Conservation (phyloP, 345 rosid species). For the Citrus hindsii region DNA sequence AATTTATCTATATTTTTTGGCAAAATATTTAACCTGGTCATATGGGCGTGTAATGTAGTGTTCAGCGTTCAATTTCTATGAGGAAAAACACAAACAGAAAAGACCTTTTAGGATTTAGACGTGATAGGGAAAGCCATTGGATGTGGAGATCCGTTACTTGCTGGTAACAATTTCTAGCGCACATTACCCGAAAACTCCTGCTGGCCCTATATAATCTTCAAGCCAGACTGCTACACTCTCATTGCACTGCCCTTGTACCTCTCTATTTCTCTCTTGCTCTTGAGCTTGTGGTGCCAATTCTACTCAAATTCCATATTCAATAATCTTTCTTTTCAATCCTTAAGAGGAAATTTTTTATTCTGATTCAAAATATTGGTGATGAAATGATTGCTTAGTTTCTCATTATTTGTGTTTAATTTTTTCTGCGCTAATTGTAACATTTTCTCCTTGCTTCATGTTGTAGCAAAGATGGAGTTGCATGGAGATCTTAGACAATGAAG, state of each 20-base stretch:
- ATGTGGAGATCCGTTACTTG: background rate
- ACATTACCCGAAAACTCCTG: background rate
- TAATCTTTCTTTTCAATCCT: background rate
- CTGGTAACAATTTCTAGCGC: background rate
- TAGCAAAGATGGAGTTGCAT: background rate
- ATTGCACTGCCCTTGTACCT: background rate
- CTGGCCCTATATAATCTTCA: slow-evolving; percentile 13
- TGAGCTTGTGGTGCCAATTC: background rate
- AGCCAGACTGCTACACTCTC: background rate
- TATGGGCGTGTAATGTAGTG: no score
- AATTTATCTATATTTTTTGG: no score
- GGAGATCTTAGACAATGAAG: background rate
- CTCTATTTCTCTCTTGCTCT: no score
- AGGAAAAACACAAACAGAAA: no score
- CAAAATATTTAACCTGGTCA: no score
- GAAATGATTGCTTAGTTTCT: background rate
- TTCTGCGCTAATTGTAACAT: background rate
- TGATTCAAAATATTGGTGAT: background rate
- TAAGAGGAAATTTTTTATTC: no score
- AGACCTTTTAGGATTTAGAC: background rate
- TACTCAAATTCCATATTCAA: background rate
- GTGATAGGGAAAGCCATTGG: background rate
- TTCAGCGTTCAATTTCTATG: background rate
- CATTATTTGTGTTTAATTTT: background rate
- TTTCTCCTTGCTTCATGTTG: background rate